Evolutionary conservation across 495 filamentous ascomycete genomes (phyloP).

Genomic region (Tuber calosporum): DNA sequence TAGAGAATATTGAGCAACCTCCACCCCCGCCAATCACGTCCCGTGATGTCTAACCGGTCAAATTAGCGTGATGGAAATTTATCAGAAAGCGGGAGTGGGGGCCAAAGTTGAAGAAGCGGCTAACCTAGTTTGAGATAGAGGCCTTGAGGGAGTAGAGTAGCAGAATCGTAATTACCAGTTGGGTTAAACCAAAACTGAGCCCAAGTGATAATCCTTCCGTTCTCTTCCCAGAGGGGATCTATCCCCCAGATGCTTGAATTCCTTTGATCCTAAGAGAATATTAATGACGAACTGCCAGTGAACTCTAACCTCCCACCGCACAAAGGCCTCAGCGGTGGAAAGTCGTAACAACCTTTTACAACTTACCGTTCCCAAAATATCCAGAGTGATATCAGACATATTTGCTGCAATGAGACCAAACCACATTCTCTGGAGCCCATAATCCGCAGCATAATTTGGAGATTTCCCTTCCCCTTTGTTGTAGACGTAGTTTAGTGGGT

Average conservation of each 20-base stretch:
- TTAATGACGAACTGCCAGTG: constrained; percentile 33
- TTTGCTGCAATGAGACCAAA: constrained; percentile 36
- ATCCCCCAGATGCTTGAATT: constrained; percentile 45
- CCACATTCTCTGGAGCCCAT: constrained; percentile 36
- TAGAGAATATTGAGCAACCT: constrained; percentile 48
- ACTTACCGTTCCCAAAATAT: constrained; percentile 38
- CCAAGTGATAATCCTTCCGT: constrained; percentile 46
- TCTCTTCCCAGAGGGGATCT: constrained; percentile 45
- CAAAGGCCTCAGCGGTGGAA: constrained; percentile 41
- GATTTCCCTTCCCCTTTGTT: constrained; percentile 45
- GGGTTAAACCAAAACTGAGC: constrained; percentile 44
- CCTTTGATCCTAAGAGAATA: constrained; percentile 39
- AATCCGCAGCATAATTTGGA: constrained; percentile 45
- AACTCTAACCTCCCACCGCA: not conserved
- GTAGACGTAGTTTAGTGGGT: constrained; percentile 46
- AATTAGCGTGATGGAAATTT: constrained; percentile 34
- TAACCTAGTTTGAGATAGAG: constrained; percentile 26
- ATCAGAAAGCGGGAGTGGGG: not conserved
- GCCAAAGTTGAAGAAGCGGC: not conserved
- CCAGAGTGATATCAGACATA: constrained; percentile 44
- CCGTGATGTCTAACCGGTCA: constrained; percentile 46
- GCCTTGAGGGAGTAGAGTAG: constrained; percentile 46
- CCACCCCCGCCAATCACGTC: constrained; percentile 48
- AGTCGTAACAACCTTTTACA: constrained; percentile 18
- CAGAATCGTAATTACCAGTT: constrained; percentile 42